phyloP scores from a whole-genome alignment of 805 yeast species.

The Hanseniaspora lachancei region DNA sequence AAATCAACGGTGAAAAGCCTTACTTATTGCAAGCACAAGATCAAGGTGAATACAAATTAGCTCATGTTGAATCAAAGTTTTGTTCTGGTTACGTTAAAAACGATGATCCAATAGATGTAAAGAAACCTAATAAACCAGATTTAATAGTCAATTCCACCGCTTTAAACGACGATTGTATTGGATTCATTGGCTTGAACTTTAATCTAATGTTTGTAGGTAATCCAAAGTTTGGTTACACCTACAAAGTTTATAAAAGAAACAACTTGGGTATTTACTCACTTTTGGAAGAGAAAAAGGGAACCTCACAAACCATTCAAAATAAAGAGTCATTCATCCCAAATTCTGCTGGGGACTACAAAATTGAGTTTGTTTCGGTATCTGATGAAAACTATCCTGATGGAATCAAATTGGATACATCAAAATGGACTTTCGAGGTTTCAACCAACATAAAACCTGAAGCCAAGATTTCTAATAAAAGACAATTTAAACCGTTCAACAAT shows the following conservation, averaged over 20 bases:
- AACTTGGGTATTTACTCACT: constrained; percentile 25
- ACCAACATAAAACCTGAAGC: constrained; percentile 52
- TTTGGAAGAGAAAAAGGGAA: constrained; percentile 28
- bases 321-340: constrained; percentile 63
- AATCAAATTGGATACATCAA: constrained; percentile 27
- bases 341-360: constrained; percentile 66
- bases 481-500: constrained; percentile 12
- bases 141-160: constrained; percentile 34
- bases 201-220: constrained; percentile 58
- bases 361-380: constrained; percentile 50
- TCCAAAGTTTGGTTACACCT: constrained; percentile 64
- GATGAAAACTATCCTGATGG: constrained; percentile 49
- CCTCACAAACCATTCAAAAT: constrained; percentile 34
- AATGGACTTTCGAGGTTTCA: constrained; percentile 50
- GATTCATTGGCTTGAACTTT: constrained; percentile 74
- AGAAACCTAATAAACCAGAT: constrained; percentile 44
- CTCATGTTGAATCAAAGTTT: constrained; percentile 40
- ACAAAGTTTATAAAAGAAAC: constrained; percentile 44
- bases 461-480: constrained; percentile 12
- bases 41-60: constrained; percentile 57
- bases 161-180: constrained; percentile 77
- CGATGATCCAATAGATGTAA: constrained; percentile 40
- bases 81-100: constrained; percentile 59
- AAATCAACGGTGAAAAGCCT: constrained; percentile 19
- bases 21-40: constrained; percentile 31